Evolutionary conservation across 2,329 filamentous ascomycete genomes (phyloP).

Genomic region (Trichothecium sympodiale): DNA sequence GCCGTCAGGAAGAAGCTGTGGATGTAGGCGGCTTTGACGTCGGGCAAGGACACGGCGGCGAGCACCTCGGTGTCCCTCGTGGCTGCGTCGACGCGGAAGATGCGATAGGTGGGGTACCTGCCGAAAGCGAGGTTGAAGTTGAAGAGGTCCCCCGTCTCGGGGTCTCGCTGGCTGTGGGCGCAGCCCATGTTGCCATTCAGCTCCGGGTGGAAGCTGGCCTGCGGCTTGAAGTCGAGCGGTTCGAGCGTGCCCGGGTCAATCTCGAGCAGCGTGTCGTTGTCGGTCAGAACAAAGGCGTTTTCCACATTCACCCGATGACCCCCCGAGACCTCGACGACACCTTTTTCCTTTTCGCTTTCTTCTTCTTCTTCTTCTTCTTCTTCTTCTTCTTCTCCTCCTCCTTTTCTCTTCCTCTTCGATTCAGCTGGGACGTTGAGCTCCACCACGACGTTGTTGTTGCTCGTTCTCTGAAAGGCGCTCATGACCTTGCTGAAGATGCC

Average conservation of each 20-base stretch:
- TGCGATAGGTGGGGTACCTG: slow-evolving; percentile 45
- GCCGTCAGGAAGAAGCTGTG: slow-evolving; percentile 70
- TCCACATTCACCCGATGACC: slow-evolving; percentile 28
- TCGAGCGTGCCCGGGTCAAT: slow-evolving; percentile 63
- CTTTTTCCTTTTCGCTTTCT: too few species aligned
- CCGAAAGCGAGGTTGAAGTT: slow-evolving; percentile 72
- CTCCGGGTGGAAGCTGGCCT: slow-evolving; percentile 52
- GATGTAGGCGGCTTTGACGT: slow-evolving; percentile 56
- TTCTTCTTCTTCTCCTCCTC: too few species aligned
- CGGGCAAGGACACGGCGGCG: slow-evolving; percentile 46
- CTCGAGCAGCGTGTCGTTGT: slow-evolving; percentile 44
- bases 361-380: too few species aligned
- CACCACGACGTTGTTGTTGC: slow-evolving; percentile 55
- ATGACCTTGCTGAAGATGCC: slow-evolving; percentile 62
- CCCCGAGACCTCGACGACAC: too few species aligned
- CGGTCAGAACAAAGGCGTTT: slow-evolving; percentile 45
- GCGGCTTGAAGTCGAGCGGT: slow-evolving; percentile 52
- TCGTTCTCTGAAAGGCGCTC: slow-evolving; percentile 38
- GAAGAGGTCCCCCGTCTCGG: slow-evolving; percentile 61
- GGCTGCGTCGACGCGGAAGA: slow-evolving; percentile 54
- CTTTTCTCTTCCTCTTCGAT: too few species aligned
- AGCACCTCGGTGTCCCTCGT: slow-evolving; percentile 60
- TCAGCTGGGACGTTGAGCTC: slow-evolving; percentile 48
- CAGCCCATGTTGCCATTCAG: slow-evolving; percentile 57
- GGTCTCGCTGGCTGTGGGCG: slow-evolving; percentile 63